These are phyloP conservation scores for Rosa persica DNA, from an alignment of 306 rosid genomes.

Conservation along the genomic window DNA sequence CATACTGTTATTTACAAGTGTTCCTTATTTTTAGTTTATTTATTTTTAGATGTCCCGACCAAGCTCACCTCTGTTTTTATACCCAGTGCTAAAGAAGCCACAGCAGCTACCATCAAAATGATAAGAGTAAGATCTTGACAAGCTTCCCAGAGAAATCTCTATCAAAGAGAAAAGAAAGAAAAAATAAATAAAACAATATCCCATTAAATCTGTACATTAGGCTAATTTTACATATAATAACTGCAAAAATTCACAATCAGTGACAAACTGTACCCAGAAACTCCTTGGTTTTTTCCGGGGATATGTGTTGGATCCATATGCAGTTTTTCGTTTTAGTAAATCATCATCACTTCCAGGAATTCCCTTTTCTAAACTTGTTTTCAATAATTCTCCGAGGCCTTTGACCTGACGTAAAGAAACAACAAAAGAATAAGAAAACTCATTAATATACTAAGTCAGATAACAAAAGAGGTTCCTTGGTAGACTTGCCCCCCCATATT, in stretches of 20 bases:
- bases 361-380: conserved; percentile 80
- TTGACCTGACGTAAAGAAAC: conserved; percentile 53
- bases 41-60: neutral
- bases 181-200: neutral
- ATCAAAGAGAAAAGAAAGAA: conserved; percentile 21
- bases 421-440: conserved; percentile 17
- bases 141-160: conserved; percentile 98
- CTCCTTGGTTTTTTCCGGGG: conserved; percentile 81
- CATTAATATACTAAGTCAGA: conserved; percentile 1
- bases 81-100: conserved; percentile 88
- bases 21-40: neutral
- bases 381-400: conserved; percentile 60
- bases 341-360: conserved; percentile 71
- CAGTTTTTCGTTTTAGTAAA: conserved; percentile 56
- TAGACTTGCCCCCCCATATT: conserved; percentile 76
- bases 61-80: conserved; percentile 89
- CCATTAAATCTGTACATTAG: neutral
- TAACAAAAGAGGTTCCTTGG: conserved; percentile 7
- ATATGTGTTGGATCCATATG: conserved; percentile 83
- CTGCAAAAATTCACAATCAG: conserved; percentile 15
- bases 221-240: neutral
- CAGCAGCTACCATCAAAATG: conserved; percentile 95
- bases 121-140: conserved; percentile 98
- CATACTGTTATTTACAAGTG: neutral
- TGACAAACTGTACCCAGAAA: conserved; percentile 55